A percentile compares a stretch with the other conserved stretches of the same genome.
These are phyloP conservation scores for Pichia terricola DNA, from an alignment of 1,139 yeast species.

Conservation along the genomic window DNA sequence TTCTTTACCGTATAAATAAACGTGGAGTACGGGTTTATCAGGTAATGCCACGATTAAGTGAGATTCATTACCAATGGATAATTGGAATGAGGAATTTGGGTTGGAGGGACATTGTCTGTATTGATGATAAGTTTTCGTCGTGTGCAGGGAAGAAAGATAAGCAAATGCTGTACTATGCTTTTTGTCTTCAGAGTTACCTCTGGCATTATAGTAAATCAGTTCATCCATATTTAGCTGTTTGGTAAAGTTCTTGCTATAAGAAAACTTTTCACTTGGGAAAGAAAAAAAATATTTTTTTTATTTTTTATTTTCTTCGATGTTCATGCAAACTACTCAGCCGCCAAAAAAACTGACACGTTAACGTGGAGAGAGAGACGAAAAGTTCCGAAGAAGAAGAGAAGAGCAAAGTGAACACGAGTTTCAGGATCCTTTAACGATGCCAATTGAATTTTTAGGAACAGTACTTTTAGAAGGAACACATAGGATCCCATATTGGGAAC, in stretches of 20 bases:
- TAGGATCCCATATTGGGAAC: constrained; percentile 62
- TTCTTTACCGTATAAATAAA: constrained; percentile 71
- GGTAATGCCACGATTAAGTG: constrained; percentile 49
- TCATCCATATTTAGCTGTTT: constrained; percentile 41
- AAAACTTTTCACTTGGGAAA: background rate
- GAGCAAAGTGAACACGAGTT: background rate
- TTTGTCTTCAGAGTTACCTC: constrained; percentile 40
- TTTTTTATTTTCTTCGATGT: background rate
- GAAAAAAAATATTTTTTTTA: background rate
- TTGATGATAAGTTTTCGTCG: constrained; percentile 39
- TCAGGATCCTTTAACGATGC: constrained; percentile 40
- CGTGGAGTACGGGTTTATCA: constrained; percentile 64
- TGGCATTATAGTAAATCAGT: constrained; percentile 44
- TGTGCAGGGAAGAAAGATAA: constrained; percentile 39
- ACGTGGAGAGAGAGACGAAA: background rate
- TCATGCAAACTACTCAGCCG: background rate
- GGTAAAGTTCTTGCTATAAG: background rate
- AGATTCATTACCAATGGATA: constrained; percentile 35
- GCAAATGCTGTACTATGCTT: constrained; percentile 38
- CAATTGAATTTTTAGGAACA: constrained; percentile 64
- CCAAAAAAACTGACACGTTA: too few relatives aligned
- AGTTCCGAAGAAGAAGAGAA: background rate
- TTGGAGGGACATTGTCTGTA: constrained; percentile 45
- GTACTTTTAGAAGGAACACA: constrained; percentile 64
- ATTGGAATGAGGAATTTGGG: constrained; percentile 32